phyloP scores from a whole-genome alignment of 345 rosid species.

The Ceriops zippeliana region DNA sequence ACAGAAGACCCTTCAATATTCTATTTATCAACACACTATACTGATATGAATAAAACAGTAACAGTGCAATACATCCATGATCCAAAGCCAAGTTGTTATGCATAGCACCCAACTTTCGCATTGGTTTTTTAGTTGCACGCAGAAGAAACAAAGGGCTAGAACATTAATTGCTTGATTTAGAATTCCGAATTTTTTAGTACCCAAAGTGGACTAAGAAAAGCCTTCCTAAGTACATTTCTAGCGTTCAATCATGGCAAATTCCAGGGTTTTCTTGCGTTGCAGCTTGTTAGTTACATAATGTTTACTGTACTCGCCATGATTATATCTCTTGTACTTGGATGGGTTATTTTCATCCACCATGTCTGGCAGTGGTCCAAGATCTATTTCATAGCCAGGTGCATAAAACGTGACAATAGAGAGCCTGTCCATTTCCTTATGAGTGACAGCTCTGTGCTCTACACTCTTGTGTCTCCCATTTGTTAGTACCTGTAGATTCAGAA shows the following conservation, averaged over 20 bases:
- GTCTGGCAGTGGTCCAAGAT: slow-evolving; percentile 73
- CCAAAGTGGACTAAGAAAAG: slow-evolving; percentile 3
- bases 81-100: too few relatives aligned
- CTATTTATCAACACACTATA: slow-evolving; percentile 11
- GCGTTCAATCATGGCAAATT: slow-evolving; percentile 66
- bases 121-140: neutral
- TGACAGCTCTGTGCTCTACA: slow-evolving; percentile 90
- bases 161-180: neutral
- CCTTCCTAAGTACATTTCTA: slow-evolving; percentile 9
- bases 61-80: slow-evolving; percentile 19
- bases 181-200: neutral
- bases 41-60: neutral
- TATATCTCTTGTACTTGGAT: slow-evolving; percentile 77
- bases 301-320: slow-evolving; percentile 86
- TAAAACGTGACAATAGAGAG: slow-evolving; percentile 93
- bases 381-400: slow-evolving; percentile 86
- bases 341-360: slow-evolving; percentile 71
- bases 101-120: neutral
- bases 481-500: slow-evolving; percentile 48
- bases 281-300: slow-evolving; percentile 81
- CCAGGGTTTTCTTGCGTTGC: slow-evolving; percentile 83
- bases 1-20: slow-evolving; percentile 18
- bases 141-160: slow-evolving; percentile 1
- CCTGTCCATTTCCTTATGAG: slow-evolving; percentile 65
- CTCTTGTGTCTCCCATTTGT: slow-evolving; percentile 94